These are phyloP conservation scores for Ammopiptanthus mongolicus DNA, from an alignment of 306 rosid genomes.

Conservation along the genomic window DNA sequence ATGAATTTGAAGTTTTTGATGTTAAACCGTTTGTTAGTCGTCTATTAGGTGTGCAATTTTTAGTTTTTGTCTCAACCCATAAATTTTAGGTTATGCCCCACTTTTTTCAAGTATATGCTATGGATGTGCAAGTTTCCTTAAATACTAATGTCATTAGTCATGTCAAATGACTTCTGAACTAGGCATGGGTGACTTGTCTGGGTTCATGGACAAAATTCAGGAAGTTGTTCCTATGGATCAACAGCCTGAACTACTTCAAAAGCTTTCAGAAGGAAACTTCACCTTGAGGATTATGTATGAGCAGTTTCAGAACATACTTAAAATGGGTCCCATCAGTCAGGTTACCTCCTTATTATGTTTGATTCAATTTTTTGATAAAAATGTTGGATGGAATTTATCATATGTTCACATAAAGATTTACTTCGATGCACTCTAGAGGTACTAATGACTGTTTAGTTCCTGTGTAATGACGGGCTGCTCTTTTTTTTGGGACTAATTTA, in stretches of 20 bases:
- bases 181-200: conserved; percentile 92
- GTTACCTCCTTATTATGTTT: conserved; percentile 29
- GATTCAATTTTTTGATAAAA: not conserved
- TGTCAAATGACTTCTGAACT: conserved; percentile 11
- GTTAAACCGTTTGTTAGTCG: conserved; percentile 90
- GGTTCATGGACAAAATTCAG: conserved; percentile 80
- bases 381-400: not conserved
- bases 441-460: not conserved
- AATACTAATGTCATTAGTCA: not conserved
- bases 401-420: not conserved
- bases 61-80: not conserved
- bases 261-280: conserved; percentile 74
- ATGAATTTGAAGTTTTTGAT: conserved; percentile 84
- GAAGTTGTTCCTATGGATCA: conserved; percentile 96
- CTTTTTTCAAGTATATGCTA: not conserved
- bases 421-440: not conserved
- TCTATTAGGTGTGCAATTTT: conserved; percentile 47
- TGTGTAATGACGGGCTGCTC: not conserved
- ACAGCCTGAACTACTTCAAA: conserved; percentile 80
- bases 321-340: conserved; percentile 79
- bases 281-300: conserved; percentile 78
- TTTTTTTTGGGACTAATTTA: not conserved
- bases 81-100: not conserved
- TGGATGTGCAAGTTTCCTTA: not conserved
- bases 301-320: conserved; percentile 67